Evolutionary conservation across 2,329 filamentous ascomycete species (phyloP), one percentile per base, ranked within the genome.

Genomic region (Botrytis aclada): DNA sequence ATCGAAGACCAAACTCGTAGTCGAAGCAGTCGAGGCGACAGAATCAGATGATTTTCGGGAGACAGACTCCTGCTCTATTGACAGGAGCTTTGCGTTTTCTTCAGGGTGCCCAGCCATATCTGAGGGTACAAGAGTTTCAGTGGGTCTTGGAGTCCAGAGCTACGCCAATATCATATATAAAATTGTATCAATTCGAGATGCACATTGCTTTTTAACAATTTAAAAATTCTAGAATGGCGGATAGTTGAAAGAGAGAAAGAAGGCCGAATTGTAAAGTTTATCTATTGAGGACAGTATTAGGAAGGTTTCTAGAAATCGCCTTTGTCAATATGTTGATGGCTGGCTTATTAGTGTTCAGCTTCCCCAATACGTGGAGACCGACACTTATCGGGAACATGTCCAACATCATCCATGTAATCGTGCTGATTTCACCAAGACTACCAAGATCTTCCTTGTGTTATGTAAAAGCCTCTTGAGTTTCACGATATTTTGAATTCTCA

Each of bases 1-100:
- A 77, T 96, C 93, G 80, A 96, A 93, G 71, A 96, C 89, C 22
- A 96, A 86, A 78, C 93, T 95, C 6, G 92, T 94, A 18, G 93
- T 95, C 47, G 93, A 96, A n/a, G 90, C 90, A 58, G 70, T 61
- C 58, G 91, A 92, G n/a, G 92, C 93, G 63, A 88, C 82, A 5
- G 93, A 93, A 39, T 81, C 80, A 64, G 77, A 74, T 3, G 80
- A 81, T 72, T 74, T 64, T 67, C 80, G 74, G 34, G 43, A 54
- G 58, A 70, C 65, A 69, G 56, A 62, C 56, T 76, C 74, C 61
- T 76, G 73, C 41, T 76, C 74, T 32, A 74, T 61, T 16, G 77
- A 72, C 22, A 80, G 75, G 45, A 81, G 77, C 54, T 77, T 75
- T 34, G 73, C 71, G 62, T 75, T 77, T 76, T 81, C 79, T 74